Evolutionary conservation across 2,329 filamentous ascomycete genomes (phyloP).

Genomic region (Lachnellula cervina): DNA sequence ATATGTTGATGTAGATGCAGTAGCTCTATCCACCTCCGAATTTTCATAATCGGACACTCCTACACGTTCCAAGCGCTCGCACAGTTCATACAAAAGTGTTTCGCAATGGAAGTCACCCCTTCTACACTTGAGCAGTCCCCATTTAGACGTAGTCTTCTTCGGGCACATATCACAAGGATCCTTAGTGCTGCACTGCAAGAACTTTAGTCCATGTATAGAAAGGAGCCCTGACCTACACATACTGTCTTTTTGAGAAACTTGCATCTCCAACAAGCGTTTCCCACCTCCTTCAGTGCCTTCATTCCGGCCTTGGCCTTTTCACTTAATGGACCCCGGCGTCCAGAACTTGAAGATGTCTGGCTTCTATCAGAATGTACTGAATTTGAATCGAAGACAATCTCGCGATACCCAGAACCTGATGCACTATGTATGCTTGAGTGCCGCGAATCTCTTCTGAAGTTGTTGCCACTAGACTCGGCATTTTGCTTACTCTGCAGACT

Average conservation of each 20-base stretch:
- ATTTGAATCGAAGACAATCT: neutral
- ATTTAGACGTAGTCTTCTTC: slow-evolving; percentile 7
- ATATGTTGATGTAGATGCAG: neutral
- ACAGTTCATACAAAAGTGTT: neutral
- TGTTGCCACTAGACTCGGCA: neutral
- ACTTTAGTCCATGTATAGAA: neutral
- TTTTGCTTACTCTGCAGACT: neutral
- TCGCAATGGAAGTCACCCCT: slow-evolving; percentile 6
- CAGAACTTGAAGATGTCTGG: neutral
- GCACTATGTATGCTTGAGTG: neutral
- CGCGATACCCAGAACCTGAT: neutral
- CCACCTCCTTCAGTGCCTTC: neutral
- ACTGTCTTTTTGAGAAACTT: slow-evolving; percentile 13
- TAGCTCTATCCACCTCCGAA: neutral
- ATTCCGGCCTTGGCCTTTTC: neutral
- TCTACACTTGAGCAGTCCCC: slow-evolving; percentile 7
- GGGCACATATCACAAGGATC: slow-evolving; percentile 9
- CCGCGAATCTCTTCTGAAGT: neutral
- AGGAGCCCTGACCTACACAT: neutral
- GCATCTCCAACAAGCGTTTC: slow-evolving; percentile 8
- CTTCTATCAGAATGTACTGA: neutral
- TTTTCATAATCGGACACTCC: neutral
- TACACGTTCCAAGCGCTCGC: neutral
- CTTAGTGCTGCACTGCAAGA: slow-evolving; percentile 6
- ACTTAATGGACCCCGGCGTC: neutral